Percentiles rank a stretch among this genome's conserved stretches.
Conservation (phyloP, 805 yeast species). For the Zygoascus flipseniorum region DNA sequence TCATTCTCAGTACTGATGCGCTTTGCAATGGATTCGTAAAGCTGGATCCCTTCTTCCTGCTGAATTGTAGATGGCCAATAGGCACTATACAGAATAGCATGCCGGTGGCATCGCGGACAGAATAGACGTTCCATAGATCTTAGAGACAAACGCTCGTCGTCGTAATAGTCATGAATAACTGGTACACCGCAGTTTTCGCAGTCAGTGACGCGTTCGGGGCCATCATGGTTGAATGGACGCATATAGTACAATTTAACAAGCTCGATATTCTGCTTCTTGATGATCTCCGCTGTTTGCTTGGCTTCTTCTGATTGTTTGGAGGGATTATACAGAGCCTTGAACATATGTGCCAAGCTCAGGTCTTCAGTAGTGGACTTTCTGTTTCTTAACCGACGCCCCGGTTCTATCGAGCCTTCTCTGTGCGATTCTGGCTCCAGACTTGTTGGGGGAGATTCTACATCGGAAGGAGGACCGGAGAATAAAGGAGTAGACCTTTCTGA, state of each 20-base stretch:
- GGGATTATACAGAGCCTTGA: background rate
- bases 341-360: background rate
- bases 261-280: background rate
- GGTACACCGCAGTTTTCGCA: conserved; percentile 17
- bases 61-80: conserved; percentile 23
- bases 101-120: conserved; percentile 28
- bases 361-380: background rate
- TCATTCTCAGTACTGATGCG: background rate
- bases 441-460: conserved; percentile 5
- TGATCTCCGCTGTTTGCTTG: background rate
- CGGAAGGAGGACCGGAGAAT: conserved; percentile 4
- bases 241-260: conserved; percentile 3
- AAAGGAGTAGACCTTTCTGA: conserved; percentile 2
- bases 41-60: conserved; percentile 9
- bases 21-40: conserved; percentile 4
- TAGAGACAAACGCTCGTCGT: background rate
- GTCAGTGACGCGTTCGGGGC: conserved; percentile 3
- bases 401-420: background rate
- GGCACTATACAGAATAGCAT: conserved; percentile 21
- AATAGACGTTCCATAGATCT: conserved; percentile 7
- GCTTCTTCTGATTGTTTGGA: background rate
- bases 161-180: conserved; percentile 4
- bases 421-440: conserved; percentile 12
- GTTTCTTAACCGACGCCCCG: background rate
- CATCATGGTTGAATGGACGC: conserved; percentile 1